Evolutionary conservation across 345 rosid genomes (phyloP).

Genomic region (Clausena lansium): DNA sequence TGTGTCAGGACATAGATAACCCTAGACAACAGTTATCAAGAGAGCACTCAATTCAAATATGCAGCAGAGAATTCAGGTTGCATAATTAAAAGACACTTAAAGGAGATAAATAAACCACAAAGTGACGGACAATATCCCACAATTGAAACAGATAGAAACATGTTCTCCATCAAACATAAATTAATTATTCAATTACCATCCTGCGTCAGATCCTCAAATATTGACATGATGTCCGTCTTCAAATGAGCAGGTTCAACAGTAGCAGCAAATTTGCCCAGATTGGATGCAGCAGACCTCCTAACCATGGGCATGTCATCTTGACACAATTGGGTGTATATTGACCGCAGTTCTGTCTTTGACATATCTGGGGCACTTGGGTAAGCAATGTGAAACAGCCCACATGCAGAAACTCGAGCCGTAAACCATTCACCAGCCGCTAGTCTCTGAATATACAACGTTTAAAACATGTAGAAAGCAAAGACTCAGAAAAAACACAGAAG

Average conservation of each 20-base stretch:
- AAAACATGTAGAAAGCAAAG: not conserved
- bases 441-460: slow-evolving; percentile 40
- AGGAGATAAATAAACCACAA: not conserved
- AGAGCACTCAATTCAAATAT: not conserved
- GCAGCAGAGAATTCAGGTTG: not conserved
- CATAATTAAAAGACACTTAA: not conserved
- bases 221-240: slow-evolving; percentile 81
- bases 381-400: slow-evolving; percentile 88
- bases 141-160: not conserved
- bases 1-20: not conserved
- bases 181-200: slow-evolving; percentile 59
- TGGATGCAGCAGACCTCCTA: slow-evolving; percentile 92
- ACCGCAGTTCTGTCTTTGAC: slow-evolving; percentile 67
- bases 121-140: not conserved
- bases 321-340: slow-evolving; percentile 71
- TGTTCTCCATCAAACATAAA: not conserved
- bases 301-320: slow-evolving; percentile 99
- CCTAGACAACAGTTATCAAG: not conserved
- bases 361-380: slow-evolving; percentile 85
- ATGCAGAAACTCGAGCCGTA: slow-evolving; percentile 89
- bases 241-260: slow-evolving; percentile 79
- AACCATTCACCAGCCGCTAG: slow-evolving; percentile 98
- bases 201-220: slow-evolving; percentile 91
- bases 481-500: not conserved
- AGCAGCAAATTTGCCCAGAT: slow-evolving; percentile 92